Evolutionary conservation across 805 yeast species (phyloP), one percentile per base, ranked within the genome.

Genomic region (Candida anglica): DNA sequence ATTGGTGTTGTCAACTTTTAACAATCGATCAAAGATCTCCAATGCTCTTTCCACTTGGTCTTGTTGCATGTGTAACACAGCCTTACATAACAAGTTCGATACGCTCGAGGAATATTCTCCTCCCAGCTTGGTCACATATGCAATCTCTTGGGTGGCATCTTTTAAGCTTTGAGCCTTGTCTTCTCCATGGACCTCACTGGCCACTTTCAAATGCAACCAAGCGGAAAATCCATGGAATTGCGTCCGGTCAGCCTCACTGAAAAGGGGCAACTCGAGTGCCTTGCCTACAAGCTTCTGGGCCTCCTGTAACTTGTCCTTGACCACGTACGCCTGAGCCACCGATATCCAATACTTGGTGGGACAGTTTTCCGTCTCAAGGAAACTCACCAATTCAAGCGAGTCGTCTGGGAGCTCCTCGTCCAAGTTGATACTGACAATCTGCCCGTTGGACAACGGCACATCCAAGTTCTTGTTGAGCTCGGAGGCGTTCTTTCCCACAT

Each of bases 321-420:
- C 69, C 25, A 84, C 79, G 55, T 88, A 93, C 0, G 93, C 95
- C 38, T 79, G 64, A 3, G 95, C 89, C 41, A 89, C 79, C 15
- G 82, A 73, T 14, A 86, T 60, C 98, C 98, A 93, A 60, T 79
- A 86, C 51, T 81, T 79, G 35, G 73, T 68, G 15, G 75, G 78
- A 32, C 91, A 81, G 37, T 75, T 76, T 61, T 93, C 98, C 44
- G 84, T 86, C 41, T 84, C 82, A 42, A 93, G 66, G 41, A 91
- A 73, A 18, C 77, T 74, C 43, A 84, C 78, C 42, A 93, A 69
- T 51, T 93, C 98, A 28, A 77, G 71, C 4, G 96, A 86, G 55
- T 91, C 96, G 15, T 86, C 95, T 4, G 96, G 95, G 37, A 88
- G 68, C 51, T 91, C 98, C 22, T 79, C 78, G 33, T 74, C 74